phyloP scores from a whole-genome alignment of 192 early-diverging fungal species.

The Physocladia obscura region DNA sequence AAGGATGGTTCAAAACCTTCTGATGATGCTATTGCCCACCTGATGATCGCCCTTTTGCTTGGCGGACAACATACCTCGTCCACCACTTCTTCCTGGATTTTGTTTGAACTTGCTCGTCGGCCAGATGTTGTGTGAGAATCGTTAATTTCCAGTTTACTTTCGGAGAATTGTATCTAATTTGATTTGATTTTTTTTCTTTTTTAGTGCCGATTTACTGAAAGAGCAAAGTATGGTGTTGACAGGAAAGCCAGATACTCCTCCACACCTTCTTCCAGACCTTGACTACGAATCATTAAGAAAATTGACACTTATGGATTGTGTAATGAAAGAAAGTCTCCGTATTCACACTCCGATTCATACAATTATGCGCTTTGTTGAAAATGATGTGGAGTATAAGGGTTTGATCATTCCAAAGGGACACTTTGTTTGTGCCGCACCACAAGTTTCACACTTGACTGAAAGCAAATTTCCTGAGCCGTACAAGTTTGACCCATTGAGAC shows the following conservation, averaged over 20 bases:
- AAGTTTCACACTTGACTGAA: conserved; percentile 78
- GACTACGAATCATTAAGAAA: conserved; percentile 72
- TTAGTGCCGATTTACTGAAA: conserved; percentile 54
- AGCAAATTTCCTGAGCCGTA: conserved; percentile 76
- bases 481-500: conserved; percentile 80
- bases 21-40: conserved; percentile 83
- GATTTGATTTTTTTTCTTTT: not conserved
- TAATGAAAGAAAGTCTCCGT: conserved; percentile 89
- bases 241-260: conserved; percentile 54
- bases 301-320: conserved; percentile 72
- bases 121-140: conserved; percentile 62
- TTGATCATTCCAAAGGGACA: conserved; percentile 87
- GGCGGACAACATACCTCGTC: conserved; percentile 97
- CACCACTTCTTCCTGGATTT: conserved; percentile 88
- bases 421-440: conserved; percentile 80
- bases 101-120: conserved; percentile 79
- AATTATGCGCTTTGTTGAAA: conserved; percentile 89
- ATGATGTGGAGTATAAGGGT: conserved; percentile 70
- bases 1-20: conserved; percentile 81
- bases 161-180: not conserved
- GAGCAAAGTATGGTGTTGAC: conserved; percentile 70
- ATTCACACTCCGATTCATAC: conserved; percentile 91
- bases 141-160: not conserved
- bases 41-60: conserved; percentile 97
- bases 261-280: conserved; percentile 46